Evolutionary conservation across 2,329 filamentous ascomycete species (phyloP).

Genomic region (Aspergillus sp.): DNA sequence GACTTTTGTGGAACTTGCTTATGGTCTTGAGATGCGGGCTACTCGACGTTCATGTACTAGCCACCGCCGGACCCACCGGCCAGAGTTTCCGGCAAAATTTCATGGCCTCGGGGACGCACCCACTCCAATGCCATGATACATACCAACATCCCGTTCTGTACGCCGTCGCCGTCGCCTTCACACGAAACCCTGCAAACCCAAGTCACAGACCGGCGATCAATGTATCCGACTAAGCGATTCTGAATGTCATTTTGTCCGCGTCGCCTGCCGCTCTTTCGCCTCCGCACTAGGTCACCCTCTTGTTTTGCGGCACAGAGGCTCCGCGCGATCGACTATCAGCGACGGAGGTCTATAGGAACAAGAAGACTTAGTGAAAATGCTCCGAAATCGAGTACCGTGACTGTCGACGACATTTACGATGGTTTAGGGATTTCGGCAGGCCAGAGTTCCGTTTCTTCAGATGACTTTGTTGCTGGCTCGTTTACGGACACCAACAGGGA

Average conservation of each 20-base stretch:
- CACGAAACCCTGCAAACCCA: neutral
- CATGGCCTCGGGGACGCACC: neutral
- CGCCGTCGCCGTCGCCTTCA: constrained; percentile 5
- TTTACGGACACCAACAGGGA: neutral
- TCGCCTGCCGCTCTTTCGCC: constrained; percentile 29
- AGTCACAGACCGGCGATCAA: neutral
- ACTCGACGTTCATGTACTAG: constrained; percentile 13
- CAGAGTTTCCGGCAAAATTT: constrained; percentile 30
- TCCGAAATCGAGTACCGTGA: constrained; percentile 6
- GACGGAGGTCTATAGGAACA: constrained; percentile 11
- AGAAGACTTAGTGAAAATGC: constrained; percentile 16
- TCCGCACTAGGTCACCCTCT: constrained; percentile 27
- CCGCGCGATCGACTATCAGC: constrained; percentile 23
- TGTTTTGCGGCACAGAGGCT: constrained; percentile 18
- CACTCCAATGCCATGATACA: neutral
- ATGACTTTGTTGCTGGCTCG: neutral
- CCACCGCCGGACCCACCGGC: constrained; percentile 29
- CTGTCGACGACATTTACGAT: neutral
- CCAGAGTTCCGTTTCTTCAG: neutral
- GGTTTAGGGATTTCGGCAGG: neutral
- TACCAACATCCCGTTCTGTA: neutral
- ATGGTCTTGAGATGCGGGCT: neutral
- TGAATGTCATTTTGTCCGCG: constrained; percentile 40
- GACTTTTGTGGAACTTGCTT: constrained; percentile 8
- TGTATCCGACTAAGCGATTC: constrained; percentile 20